Evolutionary conservation across 768 basidiomycete genomes (phyloP).

Genomic region (Epithele typhae): DNA sequence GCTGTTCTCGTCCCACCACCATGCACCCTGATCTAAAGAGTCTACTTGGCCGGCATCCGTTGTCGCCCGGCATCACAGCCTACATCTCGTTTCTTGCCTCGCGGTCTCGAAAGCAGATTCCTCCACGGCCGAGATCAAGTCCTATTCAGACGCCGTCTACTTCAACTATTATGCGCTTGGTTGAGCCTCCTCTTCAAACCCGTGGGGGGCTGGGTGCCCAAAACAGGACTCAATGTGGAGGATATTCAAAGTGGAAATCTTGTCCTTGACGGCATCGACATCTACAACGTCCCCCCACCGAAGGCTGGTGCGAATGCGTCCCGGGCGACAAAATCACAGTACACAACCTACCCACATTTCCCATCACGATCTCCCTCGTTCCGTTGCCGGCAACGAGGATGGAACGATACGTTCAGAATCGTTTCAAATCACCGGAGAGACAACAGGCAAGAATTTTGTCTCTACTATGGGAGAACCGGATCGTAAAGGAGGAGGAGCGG

Average conservation of each 20-base stretch:
- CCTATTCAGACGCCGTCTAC: slow-evolving; percentile 81
- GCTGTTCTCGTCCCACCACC: slow-evolving; percentile 7
- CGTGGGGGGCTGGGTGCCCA: slow-evolving; percentile 56
- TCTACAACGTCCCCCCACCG: slow-evolving; percentile 62
- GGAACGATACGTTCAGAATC: slow-evolving; percentile 31
- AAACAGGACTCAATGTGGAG: slow-evolving; percentile 37
- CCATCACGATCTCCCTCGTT: slow-evolving; percentile 43
- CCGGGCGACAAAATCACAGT: slow-evolving; percentile 37
- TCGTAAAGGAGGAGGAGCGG: slow-evolving; percentile 86
- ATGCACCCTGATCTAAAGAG: slow-evolving; percentile 22
- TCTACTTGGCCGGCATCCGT: slow-evolving; percentile 51
- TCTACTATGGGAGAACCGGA: slow-evolving; percentile 75
- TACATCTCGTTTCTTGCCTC: slow-evolving; percentile 36
- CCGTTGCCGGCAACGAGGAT: slow-evolving; percentile 12
- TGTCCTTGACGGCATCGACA: slow-evolving; percentile 67
- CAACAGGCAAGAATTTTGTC: slow-evolving; percentile 79
- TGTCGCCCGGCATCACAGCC: slow-evolving; percentile 37
- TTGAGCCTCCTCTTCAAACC: slow-evolving; percentile 79
- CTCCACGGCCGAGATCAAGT: slow-evolving; percentile 61
- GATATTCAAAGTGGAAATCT: slow-evolving; percentile 49
- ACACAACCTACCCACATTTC: slow-evolving; percentile 51
- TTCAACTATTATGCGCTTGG: slow-evolving; percentile 75
- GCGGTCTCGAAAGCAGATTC: slow-evolving; percentile 14
- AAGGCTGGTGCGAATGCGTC: slow-evolving; percentile 25
- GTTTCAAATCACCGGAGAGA: slow-evolving; percentile 42